phyloP scores from a whole-genome alignment of 2,329 filamentous ascomycete species.

The Colletotrichum lini region DNA sequence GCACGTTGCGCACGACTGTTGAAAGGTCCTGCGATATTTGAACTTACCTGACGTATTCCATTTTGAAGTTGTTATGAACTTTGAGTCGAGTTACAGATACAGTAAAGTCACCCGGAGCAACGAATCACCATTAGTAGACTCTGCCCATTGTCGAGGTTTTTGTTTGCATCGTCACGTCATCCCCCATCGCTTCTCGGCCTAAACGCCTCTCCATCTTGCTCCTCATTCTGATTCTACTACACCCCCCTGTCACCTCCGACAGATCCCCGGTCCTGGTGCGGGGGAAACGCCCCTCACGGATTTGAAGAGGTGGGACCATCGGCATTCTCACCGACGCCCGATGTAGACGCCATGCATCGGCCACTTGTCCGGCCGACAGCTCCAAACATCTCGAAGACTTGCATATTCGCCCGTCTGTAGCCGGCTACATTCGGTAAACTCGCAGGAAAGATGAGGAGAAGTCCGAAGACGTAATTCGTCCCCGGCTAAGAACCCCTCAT shows the following conservation, averaged over 20 bases:
- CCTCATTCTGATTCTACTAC: not conserved
- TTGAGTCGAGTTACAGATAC: no score
- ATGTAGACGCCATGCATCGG: constrained; percentile 17
- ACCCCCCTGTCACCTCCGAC: constrained; percentile 11
- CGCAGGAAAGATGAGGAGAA: constrained; percentile 2
- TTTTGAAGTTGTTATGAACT: not conserved
- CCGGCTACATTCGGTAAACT: constrained; percentile 24
- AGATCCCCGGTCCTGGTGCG: constrained; percentile 16
- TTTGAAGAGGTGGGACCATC: not conserved
- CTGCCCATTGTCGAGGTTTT: not conserved
- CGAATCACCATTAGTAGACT: not conserved
- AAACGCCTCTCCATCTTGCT: not conserved
- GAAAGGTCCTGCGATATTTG: not conserved
- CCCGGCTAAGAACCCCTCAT: constrained; percentile 2
- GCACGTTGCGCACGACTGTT: not conserved
- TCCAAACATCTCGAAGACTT: not conserved
- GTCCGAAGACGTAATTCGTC: constrained; percentile 15
- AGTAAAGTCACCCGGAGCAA: rapidly evolving
- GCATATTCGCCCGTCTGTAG: not conserved
- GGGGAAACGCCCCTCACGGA: constrained; percentile 14
- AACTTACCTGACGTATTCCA: constrained; percentile 46
- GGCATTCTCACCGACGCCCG: constrained; percentile 35
- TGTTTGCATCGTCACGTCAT: constrained; percentile 20
- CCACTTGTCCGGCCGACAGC: constrained; percentile 3
- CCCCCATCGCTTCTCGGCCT: not conserved